phyloP scores from a whole-genome alignment of 2,329 filamentous ascomycete species.

The Xylaria polymorpha region DNA sequence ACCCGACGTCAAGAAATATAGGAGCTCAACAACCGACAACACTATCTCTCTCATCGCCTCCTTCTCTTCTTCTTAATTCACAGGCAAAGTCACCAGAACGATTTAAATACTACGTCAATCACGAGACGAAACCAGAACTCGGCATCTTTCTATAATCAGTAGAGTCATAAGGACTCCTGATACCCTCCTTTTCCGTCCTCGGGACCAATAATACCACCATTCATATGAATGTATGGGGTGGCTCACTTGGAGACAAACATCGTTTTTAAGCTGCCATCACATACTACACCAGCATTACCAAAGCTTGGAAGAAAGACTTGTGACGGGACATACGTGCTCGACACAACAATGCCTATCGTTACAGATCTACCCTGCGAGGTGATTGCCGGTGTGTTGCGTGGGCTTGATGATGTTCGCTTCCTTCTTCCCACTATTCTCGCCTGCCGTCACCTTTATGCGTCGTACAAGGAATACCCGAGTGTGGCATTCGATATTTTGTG shows the following conservation, averaged over 20 bases:
- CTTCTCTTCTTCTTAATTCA: background rate
- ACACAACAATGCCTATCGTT: background rate
- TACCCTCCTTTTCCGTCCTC: background rate
- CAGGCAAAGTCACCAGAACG: conserved; percentile 12
- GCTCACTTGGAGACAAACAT: background rate
- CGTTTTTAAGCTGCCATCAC: background rate
- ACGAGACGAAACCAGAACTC: background rate
- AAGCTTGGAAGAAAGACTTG: background rate
- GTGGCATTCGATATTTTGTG: too few relatives aligned
- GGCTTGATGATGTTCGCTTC: background rate
- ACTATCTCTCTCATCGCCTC: background rate
- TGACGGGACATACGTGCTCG: background rate
- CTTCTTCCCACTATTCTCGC: too few relatives aligned
- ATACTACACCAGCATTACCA: background rate
- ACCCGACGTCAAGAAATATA: background rate
- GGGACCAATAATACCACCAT: conserved; percentile 11
- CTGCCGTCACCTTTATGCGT: too few relatives aligned
- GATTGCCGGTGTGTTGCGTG: background rate
- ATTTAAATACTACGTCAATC: conserved; percentile 12
- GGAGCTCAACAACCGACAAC: background rate
- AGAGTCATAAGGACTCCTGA: conserved; percentile 9
- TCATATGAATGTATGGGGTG: background rate
- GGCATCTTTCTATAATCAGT: background rate
- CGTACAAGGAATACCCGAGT: too few relatives aligned
- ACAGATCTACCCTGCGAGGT: background rate